Evolutionary conservation across 495 filamentous ascomycete species (phyloP), one percentile per base, ranked within the genome.

Genomic region (Viridothelium virens): DNA sequence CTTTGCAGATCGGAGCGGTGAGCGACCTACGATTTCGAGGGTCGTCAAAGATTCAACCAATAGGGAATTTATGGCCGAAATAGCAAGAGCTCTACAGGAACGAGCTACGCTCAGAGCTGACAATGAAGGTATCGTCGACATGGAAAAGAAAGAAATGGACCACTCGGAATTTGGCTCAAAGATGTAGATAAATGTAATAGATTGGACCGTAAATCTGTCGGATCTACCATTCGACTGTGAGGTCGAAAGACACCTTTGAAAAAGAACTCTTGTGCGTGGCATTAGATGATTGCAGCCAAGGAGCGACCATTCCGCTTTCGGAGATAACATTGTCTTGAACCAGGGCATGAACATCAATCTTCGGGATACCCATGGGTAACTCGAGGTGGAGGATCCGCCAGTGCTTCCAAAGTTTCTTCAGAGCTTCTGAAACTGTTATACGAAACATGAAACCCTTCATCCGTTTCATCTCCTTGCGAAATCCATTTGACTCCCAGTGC

Each of bases 401-500:
- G 31, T 4, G 7, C 36, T 36, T 59, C 53, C 18, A 59, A 7
- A 4, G 36, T 59, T 9, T 2, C 31, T 14, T 59, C 53, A 31
- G n/a, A n/a, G n/a, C n/a, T n/a, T n/a, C n/a, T n/a, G n/a, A n/a
- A n/a, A n/a, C 36, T 6, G 36, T 18, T 31, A 33, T 6, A 10
- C 31, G 53, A 59, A 7, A 59, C 1, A 14, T 59, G 53, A 59
- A 59, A 59, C 25, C 53, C 53, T 59, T 59, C 53, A 7, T 59
- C 53, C 0, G 25, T 31, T 36, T 59, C 53, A 7, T 38, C 53
- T 36, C 53, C 53, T 59, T 59, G 53, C 31, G 53, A 59, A 34
- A 67, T 65, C 71, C 71, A 73, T 6, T 62, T 5, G 31, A 73
- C 61, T 10, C 70, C 66, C 34, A 73, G 38, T 3, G 70, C 70